Evolutionary conservation across 345 rosid genomes (phyloP), one percentile per base, ranked within the genome.

Genomic region (Cardamine occulta): DNA sequence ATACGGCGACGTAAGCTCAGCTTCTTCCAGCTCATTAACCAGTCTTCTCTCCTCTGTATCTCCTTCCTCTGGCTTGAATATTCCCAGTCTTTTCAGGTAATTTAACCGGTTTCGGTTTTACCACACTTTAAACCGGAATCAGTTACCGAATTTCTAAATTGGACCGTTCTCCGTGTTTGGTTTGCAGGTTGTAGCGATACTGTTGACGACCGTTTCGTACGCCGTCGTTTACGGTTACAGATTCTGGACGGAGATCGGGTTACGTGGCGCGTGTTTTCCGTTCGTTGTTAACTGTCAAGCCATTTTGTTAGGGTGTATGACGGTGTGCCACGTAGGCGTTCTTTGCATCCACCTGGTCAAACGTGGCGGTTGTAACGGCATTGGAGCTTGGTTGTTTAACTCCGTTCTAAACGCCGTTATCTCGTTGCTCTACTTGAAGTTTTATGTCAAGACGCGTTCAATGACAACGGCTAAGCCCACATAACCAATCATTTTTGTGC

Each of bases 21-120:
- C 17, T 79, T 77, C 75, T 92, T 87, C 77, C 96, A 86, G 79
- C 76, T 91, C 3, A 72, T 85, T 10, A 91, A 90, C 82, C 89
- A 88, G 62, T 88, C 97, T 3, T 81, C 88, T 59, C 81, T 90
- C 28, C 82, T 89, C 13, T 82, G 86, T 51, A 86, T 82, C 87
- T 88, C 97, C 6, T 94, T 94, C 77, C 74, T 94, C 18, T 94
- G 98, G 98, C 93, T 94, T 0, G 98, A 94, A 67, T 94, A 82
- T 74, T 91, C 97, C 0, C 98, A 94, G 63, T 91, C 97, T 0
- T 91, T 86, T 34, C 98, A 94, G 81, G 96, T 8, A 3, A 23
- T 3, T 9, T 2, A 45, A 62, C 75, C 75, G 76, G 63, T 0
- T 39, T 58, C 57, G 63, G 73, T 58, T 65, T 37, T 28, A 35